phyloP scores from a whole-genome alignment of 2,329 filamentous ascomycete genomes.

The Pyrenochaeta sp. region DNA sequence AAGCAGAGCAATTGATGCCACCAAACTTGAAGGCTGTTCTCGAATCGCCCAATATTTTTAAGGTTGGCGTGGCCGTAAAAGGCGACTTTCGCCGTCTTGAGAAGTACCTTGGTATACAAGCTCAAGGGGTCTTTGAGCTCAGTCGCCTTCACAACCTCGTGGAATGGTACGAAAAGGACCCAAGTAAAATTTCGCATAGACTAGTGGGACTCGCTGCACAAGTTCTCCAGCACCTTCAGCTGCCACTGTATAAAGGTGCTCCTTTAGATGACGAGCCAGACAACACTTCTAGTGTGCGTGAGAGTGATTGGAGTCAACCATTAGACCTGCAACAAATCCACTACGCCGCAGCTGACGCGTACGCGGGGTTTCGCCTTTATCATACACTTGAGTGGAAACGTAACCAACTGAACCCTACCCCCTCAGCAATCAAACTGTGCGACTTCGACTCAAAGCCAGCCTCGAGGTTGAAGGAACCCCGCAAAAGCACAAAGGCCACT shows the following conservation, averaged over 20 bases:
- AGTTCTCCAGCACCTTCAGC: slow-evolving; percentile 72
- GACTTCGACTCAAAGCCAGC: slow-evolving; percentile 64
- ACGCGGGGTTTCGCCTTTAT: slow-evolving; percentile 80
- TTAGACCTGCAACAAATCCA: slow-evolving; percentile 72
- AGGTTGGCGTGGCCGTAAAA: slow-evolving; percentile 77
- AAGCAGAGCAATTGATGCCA: slow-evolving; percentile 66
- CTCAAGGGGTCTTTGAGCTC: slow-evolving; percentile 78
- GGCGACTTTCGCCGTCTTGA: slow-evolving; percentile 71
- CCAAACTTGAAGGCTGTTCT: slow-evolving; percentile 76
- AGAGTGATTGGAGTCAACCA: slow-evolving; percentile 75
- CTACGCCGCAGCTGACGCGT: slow-evolving; percentile 84
- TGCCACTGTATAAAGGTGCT: slow-evolving; percentile 83
- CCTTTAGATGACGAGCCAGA: slow-evolving; percentile 26
- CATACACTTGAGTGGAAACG: slow-evolving; percentile 75
- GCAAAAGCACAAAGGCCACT: slow-evolving; percentile 13
- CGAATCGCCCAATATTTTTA: slow-evolving; percentile 73
- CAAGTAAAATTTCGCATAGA: slow-evolving; percentile 57
- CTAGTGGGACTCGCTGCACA: slow-evolving; percentile 75
- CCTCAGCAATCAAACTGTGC: slow-evolving; percentile 73
- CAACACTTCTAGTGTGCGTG: slow-evolving; percentile 62
- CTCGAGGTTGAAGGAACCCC: slow-evolving; percentile 12
- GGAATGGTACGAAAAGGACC: slow-evolving; percentile 61
- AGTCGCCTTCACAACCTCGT: slow-evolving; percentile 86
- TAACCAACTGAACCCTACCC: slow-evolving; percentile 70
- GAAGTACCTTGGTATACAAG: slow-evolving; percentile 66